Evolutionary conservation across 495 filamentous ascomycete genomes (phyloP), one percentile per base, ranked within the genome.

Genomic region (Aspergillus taichungensis): DNA sequence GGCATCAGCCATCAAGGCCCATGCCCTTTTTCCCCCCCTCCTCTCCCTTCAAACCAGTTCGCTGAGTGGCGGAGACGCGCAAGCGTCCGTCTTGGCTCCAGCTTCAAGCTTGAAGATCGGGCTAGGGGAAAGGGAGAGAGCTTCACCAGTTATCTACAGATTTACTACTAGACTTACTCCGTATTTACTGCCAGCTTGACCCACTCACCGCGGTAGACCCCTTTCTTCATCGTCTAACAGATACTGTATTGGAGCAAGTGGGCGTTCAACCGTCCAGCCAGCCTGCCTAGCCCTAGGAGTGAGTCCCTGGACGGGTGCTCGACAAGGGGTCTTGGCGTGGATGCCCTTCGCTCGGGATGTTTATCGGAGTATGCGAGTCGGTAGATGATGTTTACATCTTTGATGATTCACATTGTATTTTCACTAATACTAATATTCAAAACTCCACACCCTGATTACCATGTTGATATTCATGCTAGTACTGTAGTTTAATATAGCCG

Each of bases 1-100:
- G 39, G 50, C 41, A 43, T 45, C 18, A 24, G 18, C 18, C 18
- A 24, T 24, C 18, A 24, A 24, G 18, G 18, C 18, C 18, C 18
- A 24, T 4, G 18, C 18, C 18, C 18, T 24, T 24, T 24, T 24
- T 4, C 4, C 52, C 39, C 51, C 18, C 18, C 18, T 24, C 4
- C 4, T 24, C 18, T 24, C 52, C 39, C 51, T 47, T 45, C 51
- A 42, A 51, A 49, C 48, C 45, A 48, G 48, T 40, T 40, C 42
- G 40, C 36, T 41, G 37, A 30, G 53, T 56, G 61, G 54, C 57
- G 64, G 67, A 68, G 67, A 68, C 67, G 61, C 67, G 67, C 67
- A 71, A 71, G 66, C 66, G 53, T 62, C 55, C 60, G 63, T 66
- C 68, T 69, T 71, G 68, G 66, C 64, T 24, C 18, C 18, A 24